Evolutionary conservation across 495 filamentous ascomycete genomes (phyloP), one percentile per base, ranked within the genome.

Genomic region (Daldinia concentrica): DNA sequence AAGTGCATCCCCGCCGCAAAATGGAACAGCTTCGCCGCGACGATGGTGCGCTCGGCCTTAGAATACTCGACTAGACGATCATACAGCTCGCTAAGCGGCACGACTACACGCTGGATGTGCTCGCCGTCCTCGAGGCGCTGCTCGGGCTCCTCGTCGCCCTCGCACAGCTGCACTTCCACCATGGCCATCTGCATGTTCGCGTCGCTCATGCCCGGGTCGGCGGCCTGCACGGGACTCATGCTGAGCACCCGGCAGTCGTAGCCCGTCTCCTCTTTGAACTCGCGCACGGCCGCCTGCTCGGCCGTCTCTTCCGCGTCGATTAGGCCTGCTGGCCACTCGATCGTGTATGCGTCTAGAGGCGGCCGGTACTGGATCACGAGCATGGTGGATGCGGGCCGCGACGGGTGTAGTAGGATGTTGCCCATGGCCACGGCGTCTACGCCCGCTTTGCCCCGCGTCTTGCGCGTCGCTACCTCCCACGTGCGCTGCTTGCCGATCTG

Each of bases 251-350:
- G 59, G 58, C 77, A 80, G 24, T 77, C 85, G 76, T 94, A 97
- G 1, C 94, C 94, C 4, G 93, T 97, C 80, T 98, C 94, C 82
- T 98, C 94, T 71, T 87, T 90, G 65, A 98, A 87, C 78, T 97
- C 93, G 41, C 93, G 83, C 37, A 95, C 88, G 0, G 93, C 93
- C 61, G 91, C 92, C 72, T 91, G 78, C 76, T 93, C 91, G 3
- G 91, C 86, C 11, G 88, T 91, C 78, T 97, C 93, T 14, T 86
- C 87, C 8, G 86, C 88, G 80, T 97, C 94, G 29, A 97, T 86
- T 8, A 97, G 78, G 0, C 94, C 93, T 0, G 94, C 93, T 0
- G 94, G 94, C 58, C 94, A 88, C 77, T 97, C 94, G 58, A 97
- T 88, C 36, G 88, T 89, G 56, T 91, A 86, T 37, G 90, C 89